phyloP scores from a whole-genome alignment of 2,329 filamentous ascomycete genomes.

The Diaporthe helianthi region DNA sequence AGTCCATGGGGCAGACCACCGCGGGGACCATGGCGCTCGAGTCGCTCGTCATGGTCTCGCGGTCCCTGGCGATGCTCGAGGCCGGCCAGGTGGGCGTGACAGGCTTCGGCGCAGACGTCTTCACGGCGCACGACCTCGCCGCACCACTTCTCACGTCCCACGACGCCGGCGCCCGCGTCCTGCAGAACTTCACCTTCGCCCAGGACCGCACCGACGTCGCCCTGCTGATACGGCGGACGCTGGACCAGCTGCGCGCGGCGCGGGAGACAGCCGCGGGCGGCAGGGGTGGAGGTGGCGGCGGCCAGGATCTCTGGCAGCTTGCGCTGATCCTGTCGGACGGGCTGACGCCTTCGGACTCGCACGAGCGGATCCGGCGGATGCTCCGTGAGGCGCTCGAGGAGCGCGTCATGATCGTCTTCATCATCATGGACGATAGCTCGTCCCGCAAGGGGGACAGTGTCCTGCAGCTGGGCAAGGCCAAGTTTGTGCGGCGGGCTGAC shows the following conservation, averaged over 20 bases:
- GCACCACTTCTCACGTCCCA: conserved; percentile 78
- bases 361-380: conserved; percentile 81
- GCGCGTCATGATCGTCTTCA: conserved; percentile 97
- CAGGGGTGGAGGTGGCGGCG: conserved; percentile 46
- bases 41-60: conserved; percentile 89
- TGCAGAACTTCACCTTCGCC: conserved; percentile 83
- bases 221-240: conserved; percentile 76
- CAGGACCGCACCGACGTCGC: conserved; percentile 88
- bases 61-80: conserved; percentile 89
- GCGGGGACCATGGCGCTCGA: conserved; percentile 87
- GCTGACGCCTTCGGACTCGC: conserved; percentile 80
- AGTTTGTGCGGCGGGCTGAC: conserved; percentile 73
- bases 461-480: conserved; percentile 85
- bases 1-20: conserved; percentile 85
- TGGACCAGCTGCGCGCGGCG: conserved; percentile 82
- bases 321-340: conserved; percentile 94
- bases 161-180: conserved; percentile 81
- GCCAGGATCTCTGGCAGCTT: conserved; percentile 88
- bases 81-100: conserved; percentile 92
- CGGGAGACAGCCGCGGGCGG: conserved; percentile 56
- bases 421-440: conserved; percentile 79
- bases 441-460: conserved; percentile 68
- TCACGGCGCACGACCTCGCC: conserved; percentile 85
- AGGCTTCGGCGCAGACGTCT: conserved; percentile 84
- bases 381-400: conserved; percentile 90